Evolutionary conservation across 345 rosid species (phyloP), one percentile per base, ranked within the genome.

Genomic region (Crucihimalaya himalaica): DNA sequence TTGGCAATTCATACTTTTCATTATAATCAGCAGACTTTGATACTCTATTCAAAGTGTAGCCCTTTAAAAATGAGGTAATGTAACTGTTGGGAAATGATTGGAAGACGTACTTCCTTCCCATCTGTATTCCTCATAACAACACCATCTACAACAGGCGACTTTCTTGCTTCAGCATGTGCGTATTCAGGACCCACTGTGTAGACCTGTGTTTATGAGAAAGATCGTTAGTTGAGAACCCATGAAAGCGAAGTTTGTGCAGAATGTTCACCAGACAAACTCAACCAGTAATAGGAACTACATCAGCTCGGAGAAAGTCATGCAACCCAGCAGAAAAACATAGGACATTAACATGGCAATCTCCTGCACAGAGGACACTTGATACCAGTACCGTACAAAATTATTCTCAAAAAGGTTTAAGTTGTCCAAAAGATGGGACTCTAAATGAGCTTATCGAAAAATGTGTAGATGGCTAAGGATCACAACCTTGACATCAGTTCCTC

Each of bases 401-500:
- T 40, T 39, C 64, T 43, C 56, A 39, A 45, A 12, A 68, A 29
- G 31, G 21, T 20, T 7, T 16, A 66, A 28, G 31, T 57, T n/a
- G 29, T 45, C 39, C 21, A 48, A 65, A 50, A 57, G 34, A 75
- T 52, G 42, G 57, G 25, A 46, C 52, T 52, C 42, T 21, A 13
- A 45, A 68, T 68, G 74, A 23, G 21, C 52, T 54, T 14, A 27
- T 69, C 12, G 5, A 64, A 32, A 76, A 64, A 46, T 28, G 21
- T 56, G 52, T 55, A 2, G 58, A 54, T 59, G 66, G 63, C 0
- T 63, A 68, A 60, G 7, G 18, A 42, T 37, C 72, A 40, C 39
- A 45, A 95, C 99, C 98, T 96, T 96, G 71, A 96, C 99, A 87
- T 96, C 99, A 48, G 99, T 96, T 83, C 99, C 99, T 75, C 99